Percentiles rank a stretch among this genome's conserved stretches.
phyloP scores from a whole-genome alignment of 495 filamentous ascomycete genomes.

The Darksidea phi region DNA sequence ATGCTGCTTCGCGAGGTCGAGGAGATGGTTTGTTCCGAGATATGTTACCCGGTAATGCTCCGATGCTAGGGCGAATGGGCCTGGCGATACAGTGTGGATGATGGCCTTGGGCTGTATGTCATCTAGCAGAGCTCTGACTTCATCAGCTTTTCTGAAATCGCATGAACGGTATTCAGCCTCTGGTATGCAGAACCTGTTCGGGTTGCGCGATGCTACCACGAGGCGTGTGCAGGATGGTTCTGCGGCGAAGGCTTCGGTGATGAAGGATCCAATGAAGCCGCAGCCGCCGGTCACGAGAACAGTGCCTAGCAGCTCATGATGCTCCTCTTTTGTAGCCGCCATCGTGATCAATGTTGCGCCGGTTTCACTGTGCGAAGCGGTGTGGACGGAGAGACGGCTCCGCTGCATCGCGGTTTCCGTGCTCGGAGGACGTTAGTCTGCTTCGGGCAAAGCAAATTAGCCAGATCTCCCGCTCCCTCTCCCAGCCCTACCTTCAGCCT shows the following conservation, averaged over 20 bases:
- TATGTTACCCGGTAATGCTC: constrained; percentile 1
- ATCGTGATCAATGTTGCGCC: background rate
- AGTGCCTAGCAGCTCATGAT: background rate
- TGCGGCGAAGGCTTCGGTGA: constrained; percentile 8
- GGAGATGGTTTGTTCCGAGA: constrained; percentile 8
- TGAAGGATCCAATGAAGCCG: constrained; percentile 7
- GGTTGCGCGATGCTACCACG: background rate
- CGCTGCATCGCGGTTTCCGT: too few species aligned
- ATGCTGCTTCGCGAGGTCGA: constrained; percentile 1
- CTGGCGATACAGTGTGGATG: constrained; percentile 16
- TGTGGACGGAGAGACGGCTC: background rate
- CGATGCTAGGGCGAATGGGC: background rate
- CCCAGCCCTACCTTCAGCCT: too few species aligned
- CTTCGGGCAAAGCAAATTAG: too few species aligned
- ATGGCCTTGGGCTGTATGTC: constrained; percentile 3
- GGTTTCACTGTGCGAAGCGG: background rate
- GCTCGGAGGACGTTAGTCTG: too few species aligned
- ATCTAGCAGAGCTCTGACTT: background rate
- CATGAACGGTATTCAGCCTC: constrained; percentile 3
- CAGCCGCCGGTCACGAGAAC: constrained; percentile 17
- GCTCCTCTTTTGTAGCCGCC: background rate
- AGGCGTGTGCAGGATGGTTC: background rate
- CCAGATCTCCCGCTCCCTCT: too few species aligned
- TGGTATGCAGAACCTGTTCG: background rate
- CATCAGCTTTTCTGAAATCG: background rate